Evolutionary conservation across 139 green algal genomes (phyloP).

Genomic region (Chlamydomonas eustigma): DNA sequence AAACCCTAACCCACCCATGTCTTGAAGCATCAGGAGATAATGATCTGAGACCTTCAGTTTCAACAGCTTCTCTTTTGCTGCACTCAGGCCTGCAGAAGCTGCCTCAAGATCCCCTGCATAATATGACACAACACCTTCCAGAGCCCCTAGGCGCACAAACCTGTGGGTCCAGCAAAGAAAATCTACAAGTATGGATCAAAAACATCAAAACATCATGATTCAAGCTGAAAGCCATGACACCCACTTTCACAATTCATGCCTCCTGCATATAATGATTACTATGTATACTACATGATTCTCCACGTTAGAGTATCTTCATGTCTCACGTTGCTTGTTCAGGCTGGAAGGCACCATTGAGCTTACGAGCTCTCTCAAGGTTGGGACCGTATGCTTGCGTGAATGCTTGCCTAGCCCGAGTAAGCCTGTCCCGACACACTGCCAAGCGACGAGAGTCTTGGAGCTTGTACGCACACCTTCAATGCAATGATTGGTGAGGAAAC

Average conservation of each 20-base stretch:
- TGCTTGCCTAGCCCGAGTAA: slow-evolving; percentile 37
- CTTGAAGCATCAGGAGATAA: neutral
- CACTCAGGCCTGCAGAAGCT: slow-evolving; percentile 14
- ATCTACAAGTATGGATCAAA: neutral
- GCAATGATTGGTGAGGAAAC: too few relatives aligned
- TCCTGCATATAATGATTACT: too few relatives aligned
- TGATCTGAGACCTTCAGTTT: slow-evolving; percentile 26
- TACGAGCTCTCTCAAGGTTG: slow-evolving; percentile 48
- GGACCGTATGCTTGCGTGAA: slow-evolving; percentile 51
- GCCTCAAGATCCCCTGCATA: slow-evolving; percentile 25
- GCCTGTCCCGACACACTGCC: slow-evolving; percentile 35
- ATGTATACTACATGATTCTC: too few relatives aligned
- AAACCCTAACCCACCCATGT: slow-evolving; percentile 14
- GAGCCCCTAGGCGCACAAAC: slow-evolving; percentile 61
- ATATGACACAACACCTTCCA: slow-evolving; percentile 62
- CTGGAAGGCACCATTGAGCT: slow-evolving; percentile 55
- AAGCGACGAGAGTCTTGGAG: slow-evolving; percentile 43
- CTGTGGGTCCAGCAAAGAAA: slow-evolving; percentile 32
- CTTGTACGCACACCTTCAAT: slow-evolving; percentile 52
- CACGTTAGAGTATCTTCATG: too few relatives aligned
- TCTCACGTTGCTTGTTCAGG: slow-evolving; percentile 59
- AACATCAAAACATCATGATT: neutral
- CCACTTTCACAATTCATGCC: too few relatives aligned
- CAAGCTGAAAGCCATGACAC: too few relatives aligned
- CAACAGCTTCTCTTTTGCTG: slow-evolving; percentile 35